Evolutionary conservation across 768 basidiomycete species (phyloP), one percentile per base, ranked within the genome.

Genomic region (Dentipellis sp.): DNA sequence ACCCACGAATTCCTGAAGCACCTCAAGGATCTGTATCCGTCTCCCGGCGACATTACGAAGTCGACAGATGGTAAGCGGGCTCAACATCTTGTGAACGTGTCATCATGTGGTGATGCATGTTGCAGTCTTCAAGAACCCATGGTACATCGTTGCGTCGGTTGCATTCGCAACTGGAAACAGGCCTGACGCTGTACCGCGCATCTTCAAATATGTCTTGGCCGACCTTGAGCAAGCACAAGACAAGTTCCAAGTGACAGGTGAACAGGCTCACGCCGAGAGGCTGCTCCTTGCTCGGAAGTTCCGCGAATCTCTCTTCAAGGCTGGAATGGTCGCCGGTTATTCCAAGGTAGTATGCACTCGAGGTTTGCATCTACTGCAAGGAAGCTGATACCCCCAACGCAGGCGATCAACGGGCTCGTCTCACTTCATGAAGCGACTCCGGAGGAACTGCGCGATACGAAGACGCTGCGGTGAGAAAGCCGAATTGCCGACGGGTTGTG

Each of bases 271-370:
- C 8, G 65, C 71, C 16, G 74, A 81, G 55, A 71, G 66, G 42
- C 63, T 72, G 21, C 47, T 72, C 8, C 69, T 85, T 2, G 78
- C 78, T 39, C 73, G 77, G 53, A 82, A 76, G 60, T 66, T 85
- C n/a, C 71, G 82, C 34, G 85, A 87, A 58, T 78, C 77, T 0
- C 58, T 86, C 5, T 78, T 87, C 69, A 84, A 84, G 63, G 74
- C 79, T 4, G 84, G 81, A 3, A 62, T 83, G 59, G 72, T 78
- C 17, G 71, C 72, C 53, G 85, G 84, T 8, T 81, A 79, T 62
- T 75, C 83, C 2, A 79, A 76, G 69, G 85, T 84, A 61, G 12
- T 19, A 9, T 23, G 38, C 12, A 10, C 35, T 36, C 10, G 5
- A 19, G 50, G 10, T n/a, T 10, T 50, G 48, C 19, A 14, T 42